A percentile compares a stretch with the other conserved stretches of the same genome.
Evolutionary conservation across 2,329 filamentous ascomycete species (phyloP).

Genomic region (Monilinia fructigena): DNA sequence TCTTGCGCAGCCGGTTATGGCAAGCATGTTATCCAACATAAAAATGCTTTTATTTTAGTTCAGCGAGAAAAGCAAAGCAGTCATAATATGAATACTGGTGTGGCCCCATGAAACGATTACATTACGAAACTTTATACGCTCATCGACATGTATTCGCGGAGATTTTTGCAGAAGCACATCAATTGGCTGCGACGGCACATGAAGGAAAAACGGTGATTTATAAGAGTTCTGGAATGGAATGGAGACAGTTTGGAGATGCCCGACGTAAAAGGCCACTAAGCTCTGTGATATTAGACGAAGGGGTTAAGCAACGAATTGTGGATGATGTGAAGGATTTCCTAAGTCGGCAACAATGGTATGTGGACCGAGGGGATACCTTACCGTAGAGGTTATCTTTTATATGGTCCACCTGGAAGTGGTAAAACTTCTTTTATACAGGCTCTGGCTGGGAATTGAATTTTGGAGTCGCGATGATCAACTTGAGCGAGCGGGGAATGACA

Average conservation of each 20-base stretch:
- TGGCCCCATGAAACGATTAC: conserved; percentile 91
- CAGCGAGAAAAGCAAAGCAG: conserved; percentile 83
- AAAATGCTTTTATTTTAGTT: conserved; percentile 82
- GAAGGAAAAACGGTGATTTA: conserved; percentile 95
- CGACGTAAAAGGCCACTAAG: conserved; percentile 82
- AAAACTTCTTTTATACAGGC: conserved; percentile 96
- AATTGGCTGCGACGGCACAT: conserved; percentile 72
- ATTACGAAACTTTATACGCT: conserved; percentile 82
- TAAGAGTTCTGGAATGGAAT: conserved; percentile 78
- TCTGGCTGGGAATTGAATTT: conserved; percentile 68
- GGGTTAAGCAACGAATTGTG: conserved; percentile 58
- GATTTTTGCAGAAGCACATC: conserved; percentile 83
- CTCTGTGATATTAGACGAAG: conserved; percentile 82
- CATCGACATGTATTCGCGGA: conserved; percentile 87
- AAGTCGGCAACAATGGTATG: conserved; percentile 81
- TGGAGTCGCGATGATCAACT: conserved; percentile 53
- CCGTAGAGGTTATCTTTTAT: conserved; percentile 73
- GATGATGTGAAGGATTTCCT: conserved; percentile 54
- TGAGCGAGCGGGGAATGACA: conserved; percentile 55
- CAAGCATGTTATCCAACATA: conserved; percentile 81
- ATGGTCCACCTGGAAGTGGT: conserved; percentile 73
- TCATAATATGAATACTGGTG: conserved; percentile 76
- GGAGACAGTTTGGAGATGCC: conserved; percentile 80
- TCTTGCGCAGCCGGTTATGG: conserved; percentile 85
- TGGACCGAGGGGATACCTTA: conserved; percentile 75